These are phyloP conservation scores for Salix dunnii DNA, from an alignment of 345 rosid genomes.

Conservation along the genomic window DNA sequence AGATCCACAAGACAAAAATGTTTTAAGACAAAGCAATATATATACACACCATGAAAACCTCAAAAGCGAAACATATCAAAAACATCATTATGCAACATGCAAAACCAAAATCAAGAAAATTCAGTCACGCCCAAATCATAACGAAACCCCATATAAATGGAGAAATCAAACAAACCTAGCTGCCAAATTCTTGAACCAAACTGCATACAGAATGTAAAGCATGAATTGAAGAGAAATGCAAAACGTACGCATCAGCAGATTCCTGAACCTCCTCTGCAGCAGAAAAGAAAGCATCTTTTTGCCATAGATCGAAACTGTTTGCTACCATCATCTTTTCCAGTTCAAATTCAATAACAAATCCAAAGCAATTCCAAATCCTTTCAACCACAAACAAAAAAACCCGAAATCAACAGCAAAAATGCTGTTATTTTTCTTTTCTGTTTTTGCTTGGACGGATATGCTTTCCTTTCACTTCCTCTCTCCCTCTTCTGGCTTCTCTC, in stretches of 20 bases:
- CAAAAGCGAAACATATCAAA: neutral
- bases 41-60: neutral
- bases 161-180: neutral
- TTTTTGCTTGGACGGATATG: neutral
- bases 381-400: neutral
- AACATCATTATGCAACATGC: neutral
- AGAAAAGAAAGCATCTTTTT: constrained; percentile 76
- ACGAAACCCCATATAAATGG: neutral
- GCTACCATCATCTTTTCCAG: constrained; percentile 69
- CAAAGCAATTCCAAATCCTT: neutral
- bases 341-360: neutral
- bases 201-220: neutral
- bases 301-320: constrained; percentile 80
- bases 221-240: neutral
- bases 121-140: neutral
- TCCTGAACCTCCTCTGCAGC: constrained; percentile 97
- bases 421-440: neutral
- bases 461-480: neutral
- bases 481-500: constrained; percentile 1
- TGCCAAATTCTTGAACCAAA: neutral
- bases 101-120: neutral
- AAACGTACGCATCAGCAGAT: constrained; percentile 73
- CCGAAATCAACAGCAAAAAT: neutral
- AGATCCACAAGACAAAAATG: neutral
- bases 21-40: neutral